Evolutionary conservation across 2,329 filamentous ascomycete genomes (phyloP).

Genomic region (Alternaria triticina): DNA sequence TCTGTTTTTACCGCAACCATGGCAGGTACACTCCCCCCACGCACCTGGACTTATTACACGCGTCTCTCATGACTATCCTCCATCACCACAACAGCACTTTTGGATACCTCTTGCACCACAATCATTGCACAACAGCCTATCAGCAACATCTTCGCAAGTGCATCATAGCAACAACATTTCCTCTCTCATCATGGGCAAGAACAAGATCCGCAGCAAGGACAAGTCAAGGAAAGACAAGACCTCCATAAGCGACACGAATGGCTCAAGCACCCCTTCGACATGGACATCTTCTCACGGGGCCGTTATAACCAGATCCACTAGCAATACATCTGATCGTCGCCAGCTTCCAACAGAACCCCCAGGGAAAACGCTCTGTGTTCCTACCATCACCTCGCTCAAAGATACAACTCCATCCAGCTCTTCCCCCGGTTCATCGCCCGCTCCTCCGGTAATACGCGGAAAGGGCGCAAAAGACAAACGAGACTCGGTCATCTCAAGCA

Average conservation of each 20-base stretch:
- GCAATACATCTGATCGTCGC: neutral
- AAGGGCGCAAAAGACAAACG: constrained; percentile 2
- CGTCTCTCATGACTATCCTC: neutral
- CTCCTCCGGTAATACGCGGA: neutral
- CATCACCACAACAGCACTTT: constrained; percentile 17
- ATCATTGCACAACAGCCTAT: constrained; percentile 30
- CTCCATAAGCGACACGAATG: neutral
- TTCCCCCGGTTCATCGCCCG: neutral
- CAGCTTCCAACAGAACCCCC: neutral
- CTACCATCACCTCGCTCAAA: neutral
- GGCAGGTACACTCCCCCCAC: constrained; percentile 12
- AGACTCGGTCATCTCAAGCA: constrained; percentile 20
- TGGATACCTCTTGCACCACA: constrained; percentile 14
- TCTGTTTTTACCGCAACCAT: constrained; percentile 2
- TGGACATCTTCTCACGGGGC: neutral
- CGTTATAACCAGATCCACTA: neutral
- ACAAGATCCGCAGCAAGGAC: constrained; percentile 6
- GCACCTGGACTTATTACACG: neutral
- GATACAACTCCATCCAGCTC: neutral
- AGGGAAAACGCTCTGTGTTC: neutral
- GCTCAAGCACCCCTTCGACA: neutral
- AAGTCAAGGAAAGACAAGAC: constrained; percentile 2
- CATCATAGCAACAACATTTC: constrained; percentile 32
- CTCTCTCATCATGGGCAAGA: constrained; percentile 27
- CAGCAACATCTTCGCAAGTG: constrained; percentile 27